phyloP scores from a whole-genome alignment of 257 asterid species.

The Solanum etuberosum region DNA sequence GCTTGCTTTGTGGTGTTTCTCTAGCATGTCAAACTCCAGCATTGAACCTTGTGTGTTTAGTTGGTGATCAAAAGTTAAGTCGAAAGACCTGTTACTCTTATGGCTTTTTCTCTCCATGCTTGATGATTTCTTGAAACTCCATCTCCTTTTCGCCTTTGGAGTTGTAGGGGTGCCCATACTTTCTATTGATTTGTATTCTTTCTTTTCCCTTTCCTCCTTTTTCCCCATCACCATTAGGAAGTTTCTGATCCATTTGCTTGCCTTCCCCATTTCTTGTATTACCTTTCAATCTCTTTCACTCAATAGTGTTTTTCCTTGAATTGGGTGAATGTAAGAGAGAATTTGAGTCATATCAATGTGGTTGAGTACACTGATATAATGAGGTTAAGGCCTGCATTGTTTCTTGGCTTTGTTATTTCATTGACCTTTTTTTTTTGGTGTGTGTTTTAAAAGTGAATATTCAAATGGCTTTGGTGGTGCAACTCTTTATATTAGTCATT shows the following conservation, averaged over 20 bases:
- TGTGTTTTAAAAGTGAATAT: background rate
- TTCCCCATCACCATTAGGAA: constrained; percentile 52
- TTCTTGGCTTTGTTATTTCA: background rate
- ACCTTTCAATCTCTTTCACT: background rate
- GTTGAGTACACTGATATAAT: background rate
- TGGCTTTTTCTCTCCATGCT: constrained; percentile 12
- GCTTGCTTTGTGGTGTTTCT: constrained; percentile 1
- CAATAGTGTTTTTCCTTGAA: background rate
- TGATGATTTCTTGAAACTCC: constrained; percentile 57
- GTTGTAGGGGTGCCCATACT: constrained; percentile 4
- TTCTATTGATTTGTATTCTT: constrained; percentile 14
- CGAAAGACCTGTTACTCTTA: constrained; percentile 28
- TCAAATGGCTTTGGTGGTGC: background rate
- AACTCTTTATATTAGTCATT: background rate
- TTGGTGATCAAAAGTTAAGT: constrained; percentile 15
- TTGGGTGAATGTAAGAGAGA: background rate
- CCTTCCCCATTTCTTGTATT: constrained; percentile 41
- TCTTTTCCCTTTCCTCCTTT: constrained; percentile 37
- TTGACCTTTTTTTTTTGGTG: background rate
- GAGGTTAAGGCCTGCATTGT: background rate
- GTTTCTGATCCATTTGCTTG: constrained; percentile 64
- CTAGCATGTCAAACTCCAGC: constrained; percentile 20
- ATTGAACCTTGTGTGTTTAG: constrained; percentile 18
- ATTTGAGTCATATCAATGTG: background rate
- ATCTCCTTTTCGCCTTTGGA: constrained; percentile 45